These are phyloP conservation scores for Mycena vitilis DNA, from an alignment of 768 basidiomycete species.

Conservation along the genomic window DNA sequence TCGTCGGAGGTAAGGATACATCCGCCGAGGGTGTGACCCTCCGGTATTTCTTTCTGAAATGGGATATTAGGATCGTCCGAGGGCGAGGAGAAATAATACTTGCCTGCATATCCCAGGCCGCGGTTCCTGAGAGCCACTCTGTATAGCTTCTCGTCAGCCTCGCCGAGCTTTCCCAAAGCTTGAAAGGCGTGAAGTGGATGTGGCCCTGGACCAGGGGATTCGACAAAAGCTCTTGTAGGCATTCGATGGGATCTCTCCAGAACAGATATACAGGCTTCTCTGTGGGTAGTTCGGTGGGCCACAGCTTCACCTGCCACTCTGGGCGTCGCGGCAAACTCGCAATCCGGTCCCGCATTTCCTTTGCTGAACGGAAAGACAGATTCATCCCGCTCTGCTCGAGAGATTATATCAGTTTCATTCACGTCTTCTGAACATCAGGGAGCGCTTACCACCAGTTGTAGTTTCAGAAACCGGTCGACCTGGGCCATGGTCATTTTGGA, in stretches of 20 bases:
- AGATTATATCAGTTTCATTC: background rate
- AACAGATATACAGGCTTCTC: background rate
- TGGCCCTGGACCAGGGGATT: conserved; percentile 12
- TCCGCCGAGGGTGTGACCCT: conserved; percentile 36
- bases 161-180: conserved; percentile 30
- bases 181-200: conserved; percentile 20
- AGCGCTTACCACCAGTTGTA: background rate
- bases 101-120: conserved; percentile 41
- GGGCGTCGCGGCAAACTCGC: conserved; percentile 8
- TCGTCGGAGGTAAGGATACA: conserved; percentile 37
- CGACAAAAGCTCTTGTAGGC: background rate
- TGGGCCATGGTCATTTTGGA: background rate
- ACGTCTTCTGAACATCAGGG: background rate
- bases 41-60: conserved; percentile 30
- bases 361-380: background rate
- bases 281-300: background rate
- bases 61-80: background rate
- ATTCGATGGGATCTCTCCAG: conserved; percentile 11
- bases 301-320: background rate
- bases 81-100: background rate
- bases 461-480: background rate
- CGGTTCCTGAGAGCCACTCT: conserved; percentile 40
- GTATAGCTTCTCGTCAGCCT: conserved; percentile 32
- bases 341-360: background rate
- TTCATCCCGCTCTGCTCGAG: background rate